Evolutionary conservation across 805 yeast species (phyloP), one percentile per base, ranked within the genome.

Genomic region (Suhomyces vadensis): DNA sequence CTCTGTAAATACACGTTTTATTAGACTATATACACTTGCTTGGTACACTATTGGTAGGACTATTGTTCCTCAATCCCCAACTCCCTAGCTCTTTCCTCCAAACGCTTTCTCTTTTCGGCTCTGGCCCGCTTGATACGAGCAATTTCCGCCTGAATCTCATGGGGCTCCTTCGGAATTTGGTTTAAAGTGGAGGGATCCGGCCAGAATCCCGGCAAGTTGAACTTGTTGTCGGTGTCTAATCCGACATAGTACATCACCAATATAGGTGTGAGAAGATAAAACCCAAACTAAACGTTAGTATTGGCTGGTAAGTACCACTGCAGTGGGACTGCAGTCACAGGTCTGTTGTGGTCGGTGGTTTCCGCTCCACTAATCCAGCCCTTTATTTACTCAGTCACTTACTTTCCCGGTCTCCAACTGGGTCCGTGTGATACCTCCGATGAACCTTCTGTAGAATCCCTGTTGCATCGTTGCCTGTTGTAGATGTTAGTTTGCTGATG

Each of bases 191-290:
- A 85, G 33, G 97, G 97, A 63, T 90, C 97, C 2, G 98, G 98
- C 96, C 96, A 90, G 67, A 88, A 91, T 16, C 96, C 96, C 6
- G 95, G 95, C 38, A 90, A 83, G 59, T 89, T 87, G 63, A 91
- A 82, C 69, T 89, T 91, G 55, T 75, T 79, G 63, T 91, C 96
- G 1, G 97, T 85, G 56, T 91, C 91, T 31, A 85, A 78, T 60
- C 98, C 97, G 36, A 89, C 91, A 56, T 85, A 91, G 65, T 88
- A 85, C 98, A 91, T 91, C 58, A 89, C 85, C n/a, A 80, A 77
- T 37, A 91, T 86, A 0, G 98, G 98, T 1, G 95, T 81, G 54
- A 89, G 69, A 35, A 91, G 78, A 61, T 87, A 91, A 58, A 90
- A 85, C 0, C 96, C 82, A 66, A 89, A 88, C 83, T 83, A 17